Conservation (phyloP, 352 stramenopile species). For the Globisporangium apiculatum region DNA sequence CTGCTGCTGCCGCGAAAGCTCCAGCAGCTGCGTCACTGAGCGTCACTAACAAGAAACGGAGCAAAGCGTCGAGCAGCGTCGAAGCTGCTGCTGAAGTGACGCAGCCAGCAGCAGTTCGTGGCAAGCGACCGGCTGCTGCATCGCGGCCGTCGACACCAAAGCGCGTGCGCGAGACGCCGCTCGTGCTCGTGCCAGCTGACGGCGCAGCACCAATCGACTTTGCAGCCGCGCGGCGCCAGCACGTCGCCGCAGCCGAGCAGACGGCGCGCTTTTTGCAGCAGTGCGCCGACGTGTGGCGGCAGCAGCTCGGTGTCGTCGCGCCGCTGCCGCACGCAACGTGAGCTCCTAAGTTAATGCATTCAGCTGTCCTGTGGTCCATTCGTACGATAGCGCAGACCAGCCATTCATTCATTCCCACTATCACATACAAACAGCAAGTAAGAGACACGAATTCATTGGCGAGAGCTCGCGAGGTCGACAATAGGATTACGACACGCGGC, state of each 20-base stretch:
- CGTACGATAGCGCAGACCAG: too few relatives aligned
- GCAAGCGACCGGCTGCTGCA: background rate
- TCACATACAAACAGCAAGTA: too few relatives aligned
- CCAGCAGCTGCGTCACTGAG: background rate
- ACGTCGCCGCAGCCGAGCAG: constrained; percentile 12
- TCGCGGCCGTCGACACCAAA: background rate
- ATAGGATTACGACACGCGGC: too few relatives aligned
- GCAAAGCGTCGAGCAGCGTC: background rate
- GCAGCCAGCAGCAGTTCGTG: background rate
- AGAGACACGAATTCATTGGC: too few relatives aligned
- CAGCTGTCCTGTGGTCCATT: too few relatives aligned
- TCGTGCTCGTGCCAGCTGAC: constrained; percentile 5
- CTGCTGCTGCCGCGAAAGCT: background rate
- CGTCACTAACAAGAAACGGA: constrained; percentile 11
- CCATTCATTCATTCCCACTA: too few relatives aligned
- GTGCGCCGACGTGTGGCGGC: constrained; percentile 27
- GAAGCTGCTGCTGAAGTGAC: too few relatives aligned
- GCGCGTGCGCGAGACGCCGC: constrained; percentile 5
- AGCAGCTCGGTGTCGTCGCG: constrained; percentile 14
- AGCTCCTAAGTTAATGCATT: background rate
- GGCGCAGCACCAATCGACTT: constrained; percentile 6
- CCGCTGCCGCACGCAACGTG: constrained; percentile 4
- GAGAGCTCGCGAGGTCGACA: too few relatives aligned
- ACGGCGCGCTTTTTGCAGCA: constrained; percentile 17
- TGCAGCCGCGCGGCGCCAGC: constrained; percentile 8